Evolutionary conservation across 2,329 filamentous ascomycete genomes (phyloP), one percentile per base, ranked within the genome.

Genomic region (Colletotrichum graminicola): DNA sequence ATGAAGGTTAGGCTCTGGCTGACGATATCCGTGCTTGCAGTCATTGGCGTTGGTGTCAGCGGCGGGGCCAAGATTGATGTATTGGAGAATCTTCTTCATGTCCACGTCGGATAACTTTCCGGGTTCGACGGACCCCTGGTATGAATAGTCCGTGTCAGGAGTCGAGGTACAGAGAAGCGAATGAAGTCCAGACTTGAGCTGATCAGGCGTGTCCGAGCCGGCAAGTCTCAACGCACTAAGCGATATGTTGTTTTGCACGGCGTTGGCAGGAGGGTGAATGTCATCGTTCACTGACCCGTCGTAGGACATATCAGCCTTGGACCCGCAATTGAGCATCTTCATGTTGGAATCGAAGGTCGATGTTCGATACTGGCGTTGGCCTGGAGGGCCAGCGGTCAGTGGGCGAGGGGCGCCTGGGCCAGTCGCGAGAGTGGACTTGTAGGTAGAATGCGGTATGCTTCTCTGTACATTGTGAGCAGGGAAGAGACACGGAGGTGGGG

Each of bases 341-440:
- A 81, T 76, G 1, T 79, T 78, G 11, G 78, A 76, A 36, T 86
- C 84, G 43, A 84, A 79, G 2, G 81, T 81, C 32, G 82, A 80
- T n/a, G 84, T 79, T 26, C 81, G 84, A 74, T 84, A 84, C 67
- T 86, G 85, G 52, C 87, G 84, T 71, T 86, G 84, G 26, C 87
- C 87, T 16, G 87, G 87, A 52, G 87, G 87, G 1, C 87, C 87
- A 36, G 87, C 87, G 26, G 85, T 88, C 73, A 89, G 75, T 12
- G 87, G 87, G 29, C 78, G 81, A n/a, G 86, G 87, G 23, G 81
- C 82, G 7, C 85, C 85, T 1, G 80, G 78, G 0, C 79, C 79
- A 34, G 76, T 78, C 3, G 80, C 75, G 23, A 80, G 76, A n/a
- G 75, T 73, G 54, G 74, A 57, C 36, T 68, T 67, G 73, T 73